Evolutionary conservation across 2,329 filamentous ascomycete genomes (phyloP), one percentile per base, ranked within the genome.

Genomic region (Penicillium glabrum): DNA sequence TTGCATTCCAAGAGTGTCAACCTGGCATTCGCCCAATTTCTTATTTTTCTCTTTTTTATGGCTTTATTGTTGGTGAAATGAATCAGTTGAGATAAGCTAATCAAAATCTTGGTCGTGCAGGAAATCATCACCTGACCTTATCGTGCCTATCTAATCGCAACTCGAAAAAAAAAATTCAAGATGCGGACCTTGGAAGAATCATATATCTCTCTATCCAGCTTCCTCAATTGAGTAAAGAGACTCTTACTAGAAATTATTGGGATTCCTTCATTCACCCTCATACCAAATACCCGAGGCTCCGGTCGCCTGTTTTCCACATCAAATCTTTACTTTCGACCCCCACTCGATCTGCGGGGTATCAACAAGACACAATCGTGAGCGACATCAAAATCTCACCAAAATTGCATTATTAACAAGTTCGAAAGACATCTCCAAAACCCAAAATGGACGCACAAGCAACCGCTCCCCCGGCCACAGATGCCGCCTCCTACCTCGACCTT

Each of bases 401-500:
- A 23, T 23, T 11, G 3, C 3, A 2, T 19, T 19, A 39, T 5
- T 5, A 11, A 39, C 10, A 14, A 13, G 13, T 41, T 33, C 3
- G 1, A 33, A 33, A 33, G 31, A 33, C 31, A 33, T 23, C 23
- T 14, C 2, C 8, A 50, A 53, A 1, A 45, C 29, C 16, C 23
- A 53, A 13, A 63, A 63, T 72, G 69, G 53, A 60, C n/a, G 52
- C 59, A 49, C 50, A 59, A 55, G 52, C 61, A 54, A 47, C 54
- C 47, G 29, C 62, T 57, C 37, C 63, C 58, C 46, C 46, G 53
- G n/a, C 51, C 56, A 67, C 84, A 82, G 77, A 78, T 66, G 82
- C 82, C 66, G 82, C 87, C 70, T 76, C 82, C 63, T 83, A 86
- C 69, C 90, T 98, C 79, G 95, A 98, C 73, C 88, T 95, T 69